A percentile compares a stretch with the other conserved stretches of the same genome.
These are phyloP conservation scores for Trichosporon faecale DNA, from an alignment of 1,284 basidiomycete species.

Conservation along the genomic window DNA sequence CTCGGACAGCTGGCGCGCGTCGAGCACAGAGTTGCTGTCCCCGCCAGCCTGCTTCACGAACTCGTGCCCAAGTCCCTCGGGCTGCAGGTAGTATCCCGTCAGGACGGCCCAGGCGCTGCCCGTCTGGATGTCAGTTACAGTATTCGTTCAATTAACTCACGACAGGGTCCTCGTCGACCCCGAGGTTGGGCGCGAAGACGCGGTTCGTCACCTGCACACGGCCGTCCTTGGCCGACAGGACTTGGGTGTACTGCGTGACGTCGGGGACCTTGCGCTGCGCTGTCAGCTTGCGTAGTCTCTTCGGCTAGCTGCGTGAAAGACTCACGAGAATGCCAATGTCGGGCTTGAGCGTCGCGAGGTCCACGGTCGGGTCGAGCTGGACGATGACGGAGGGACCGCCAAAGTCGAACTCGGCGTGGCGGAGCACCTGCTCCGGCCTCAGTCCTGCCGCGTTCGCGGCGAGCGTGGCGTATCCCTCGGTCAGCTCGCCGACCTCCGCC, in stretches of 20 bases:
- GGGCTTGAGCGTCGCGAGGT: slow-evolving; percentile 27
- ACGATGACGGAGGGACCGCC: slow-evolving; percentile 23
- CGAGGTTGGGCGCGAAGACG: slow-evolving; percentile 35
- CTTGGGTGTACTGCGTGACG: slow-evolving; percentile 33
- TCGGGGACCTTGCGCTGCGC: slow-evolving; percentile 11
- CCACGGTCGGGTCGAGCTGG: slow-evolving; percentile 25
- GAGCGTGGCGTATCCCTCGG: neutral
- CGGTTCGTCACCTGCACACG: slow-evolving; percentile 23
- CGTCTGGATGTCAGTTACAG: slow-evolving; percentile 23
- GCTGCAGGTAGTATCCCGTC: slow-evolving; percentile 36
- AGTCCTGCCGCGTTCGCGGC: slow-evolving; percentile 16
- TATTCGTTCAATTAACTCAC: slow-evolving; percentile 24
- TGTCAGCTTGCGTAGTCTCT: neutral
- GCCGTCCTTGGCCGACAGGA: slow-evolving; percentile 5
- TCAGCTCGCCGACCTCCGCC: neutral
- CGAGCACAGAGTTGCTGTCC: neutral
- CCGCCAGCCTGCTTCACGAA: neutral
- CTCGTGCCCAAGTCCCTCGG: neutral
- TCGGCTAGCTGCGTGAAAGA: neutral
- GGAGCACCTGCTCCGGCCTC: slow-evolving; percentile 16
- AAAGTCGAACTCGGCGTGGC: slow-evolving; percentile 23
- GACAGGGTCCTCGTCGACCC: slow-evolving; percentile 44
- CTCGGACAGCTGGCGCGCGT: slow-evolving; percentile 18
- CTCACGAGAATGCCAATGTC: slow-evolving; percentile 28
- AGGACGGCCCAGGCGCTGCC: slow-evolving; percentile 39